Percentiles rank a stretch among this genome's conserved stretches.
Conservation (phyloP, 495 filamentous ascomycete species). For the Lichenothelia convexa region DNA sequence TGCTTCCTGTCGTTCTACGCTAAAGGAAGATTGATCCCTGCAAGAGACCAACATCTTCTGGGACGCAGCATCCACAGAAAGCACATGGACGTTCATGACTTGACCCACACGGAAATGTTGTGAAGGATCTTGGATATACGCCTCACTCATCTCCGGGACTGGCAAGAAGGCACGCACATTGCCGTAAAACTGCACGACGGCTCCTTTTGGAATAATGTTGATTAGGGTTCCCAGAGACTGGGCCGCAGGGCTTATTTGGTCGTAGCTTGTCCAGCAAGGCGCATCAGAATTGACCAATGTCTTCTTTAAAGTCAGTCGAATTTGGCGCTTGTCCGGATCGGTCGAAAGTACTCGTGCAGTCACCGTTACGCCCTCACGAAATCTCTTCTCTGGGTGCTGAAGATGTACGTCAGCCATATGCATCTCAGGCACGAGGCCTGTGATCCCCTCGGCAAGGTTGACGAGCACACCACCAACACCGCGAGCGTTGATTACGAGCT, state of each 20-base stretch:
- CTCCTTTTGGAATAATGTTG: constrained; percentile 56
- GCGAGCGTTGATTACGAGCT: constrained; percentile 50
- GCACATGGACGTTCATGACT: constrained; percentile 68
- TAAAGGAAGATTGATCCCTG: constrained; percentile 67
- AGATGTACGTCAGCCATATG: constrained; percentile 77
- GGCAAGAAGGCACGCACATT: constrained; percentile 67
- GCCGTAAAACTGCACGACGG: constrained; percentile 86
- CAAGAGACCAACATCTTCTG: constrained; percentile 73
- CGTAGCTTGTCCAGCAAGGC: constrained; percentile 55
- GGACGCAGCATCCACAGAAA: constrained; percentile 55
- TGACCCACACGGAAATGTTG: constrained; percentile 83
- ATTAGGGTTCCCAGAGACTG: constrained; percentile 72
- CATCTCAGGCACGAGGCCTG: constrained; percentile 67
- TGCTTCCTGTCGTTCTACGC: constrained; percentile 52
- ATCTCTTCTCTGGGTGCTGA: constrained; percentile 89
- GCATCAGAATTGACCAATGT: constrained; percentile 75
- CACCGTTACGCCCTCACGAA: constrained; percentile 68
- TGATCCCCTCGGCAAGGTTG: constrained; percentile 67
- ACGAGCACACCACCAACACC: constrained; percentile 69
- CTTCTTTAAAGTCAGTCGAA: constrained; percentile 88
- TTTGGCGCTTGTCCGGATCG: constrained; percentile 52
- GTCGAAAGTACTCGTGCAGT: constrained; percentile 70
- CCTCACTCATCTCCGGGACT: constrained; percentile 91
- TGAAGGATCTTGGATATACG: constrained; percentile 72
- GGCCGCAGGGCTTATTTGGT: constrained; percentile 44